phyloP scores from a whole-genome alignment of 805 yeast genomes.

The Pichia manshurica region DNA sequence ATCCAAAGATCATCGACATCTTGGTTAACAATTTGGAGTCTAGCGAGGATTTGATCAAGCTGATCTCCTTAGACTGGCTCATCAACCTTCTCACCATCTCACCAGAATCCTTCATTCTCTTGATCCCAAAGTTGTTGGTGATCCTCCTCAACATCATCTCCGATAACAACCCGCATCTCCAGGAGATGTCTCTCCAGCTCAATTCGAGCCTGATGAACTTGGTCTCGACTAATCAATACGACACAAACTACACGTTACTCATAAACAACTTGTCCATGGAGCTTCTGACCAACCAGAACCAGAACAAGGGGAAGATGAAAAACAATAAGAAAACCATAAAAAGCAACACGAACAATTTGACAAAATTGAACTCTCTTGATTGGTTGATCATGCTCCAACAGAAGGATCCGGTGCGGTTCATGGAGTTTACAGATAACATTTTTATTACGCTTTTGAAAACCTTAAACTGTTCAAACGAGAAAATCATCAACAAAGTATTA shows the following conservation, averaged over 20 bases:
- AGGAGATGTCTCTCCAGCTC: constrained; percentile 50
- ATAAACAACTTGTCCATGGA: constrained; percentile 70
- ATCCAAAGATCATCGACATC: constrained; percentile 72
- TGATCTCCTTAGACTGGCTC: constrained; percentile 79
- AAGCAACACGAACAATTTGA: constrained; percentile 31
- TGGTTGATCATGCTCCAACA: constrained; percentile 83
- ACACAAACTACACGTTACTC: constrained; percentile 49
- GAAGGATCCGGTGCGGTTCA: constrained; percentile 53
- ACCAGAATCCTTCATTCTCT: constrained; percentile 68
- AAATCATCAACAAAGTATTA: constrained; percentile 68
- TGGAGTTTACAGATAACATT: constrained; percentile 55
- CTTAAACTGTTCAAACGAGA: constrained; percentile 61
- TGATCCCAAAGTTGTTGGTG: constrained; percentile 68
- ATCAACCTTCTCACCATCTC: constrained; percentile 65
- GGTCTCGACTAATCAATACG: constrained; percentile 31
- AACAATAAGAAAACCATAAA: constrained; percentile 36
- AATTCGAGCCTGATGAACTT: constrained; percentile 51
- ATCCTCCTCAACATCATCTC: constrained; percentile 61
- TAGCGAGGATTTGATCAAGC: constrained; percentile 68
- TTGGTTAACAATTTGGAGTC: constrained; percentile 74
- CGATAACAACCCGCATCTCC: constrained; percentile 43
- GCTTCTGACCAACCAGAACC: constrained; percentile 32
- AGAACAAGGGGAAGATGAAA: neutral
- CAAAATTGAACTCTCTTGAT: constrained; percentile 78
- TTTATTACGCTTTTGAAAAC: constrained; percentile 76